Evolutionary conservation across 495 filamentous ascomycete species (phyloP).

Genomic region (Penicillium canescens): DNA sequence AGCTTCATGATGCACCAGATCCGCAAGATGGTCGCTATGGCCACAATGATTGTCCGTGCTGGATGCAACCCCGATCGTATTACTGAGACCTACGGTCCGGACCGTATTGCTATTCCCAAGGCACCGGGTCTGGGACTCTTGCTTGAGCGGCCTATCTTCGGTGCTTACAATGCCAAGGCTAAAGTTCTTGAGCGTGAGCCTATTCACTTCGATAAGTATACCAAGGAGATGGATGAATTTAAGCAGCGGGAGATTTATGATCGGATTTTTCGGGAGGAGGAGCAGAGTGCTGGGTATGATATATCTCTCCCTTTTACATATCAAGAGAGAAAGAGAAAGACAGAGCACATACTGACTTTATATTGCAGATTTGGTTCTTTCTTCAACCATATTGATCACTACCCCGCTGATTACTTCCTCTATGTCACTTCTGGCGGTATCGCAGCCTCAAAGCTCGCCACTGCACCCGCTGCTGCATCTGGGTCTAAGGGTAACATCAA

Average conservation of each 20-base stretch:
- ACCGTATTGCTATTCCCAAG: constrained; percentile 85
- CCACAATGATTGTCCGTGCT: constrained; percentile 76
- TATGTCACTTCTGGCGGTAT: constrained; percentile 71
- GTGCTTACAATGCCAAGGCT: constrained; percentile 71
- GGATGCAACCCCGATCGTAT: constrained; percentile 69
- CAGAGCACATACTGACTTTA: constrained; percentile 3
- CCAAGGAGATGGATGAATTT: constrained; percentile 79
- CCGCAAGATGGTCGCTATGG: constrained; percentile 97
- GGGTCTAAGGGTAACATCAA: neutral
- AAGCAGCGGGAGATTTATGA: constrained; percentile 93
- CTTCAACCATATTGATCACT: constrained; percentile 84
- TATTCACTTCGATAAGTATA: constrained; percentile 76
- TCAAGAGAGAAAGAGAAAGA: neutral
- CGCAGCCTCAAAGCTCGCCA: constrained; percentile 43
- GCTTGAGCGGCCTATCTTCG: constrained; percentile 88
- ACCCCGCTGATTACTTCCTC: constrained; percentile 68
- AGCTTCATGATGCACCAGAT: constrained; percentile 99
- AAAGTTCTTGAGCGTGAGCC: constrained; percentile 56
- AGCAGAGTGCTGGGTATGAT: constrained; percentile 71
- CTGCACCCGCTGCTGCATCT: constrained; percentile 8
- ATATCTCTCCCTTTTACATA: neutral
- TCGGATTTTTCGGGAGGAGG: constrained; percentile 86
- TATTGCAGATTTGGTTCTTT: constrained; percentile 67
- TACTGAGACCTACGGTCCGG: constrained; percentile 61
- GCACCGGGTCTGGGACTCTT: constrained; percentile 85